Evolutionary conservation across 768 basidiomycete genomes (phyloP).

Genomic region (Infundibulicybe gibba): DNA sequence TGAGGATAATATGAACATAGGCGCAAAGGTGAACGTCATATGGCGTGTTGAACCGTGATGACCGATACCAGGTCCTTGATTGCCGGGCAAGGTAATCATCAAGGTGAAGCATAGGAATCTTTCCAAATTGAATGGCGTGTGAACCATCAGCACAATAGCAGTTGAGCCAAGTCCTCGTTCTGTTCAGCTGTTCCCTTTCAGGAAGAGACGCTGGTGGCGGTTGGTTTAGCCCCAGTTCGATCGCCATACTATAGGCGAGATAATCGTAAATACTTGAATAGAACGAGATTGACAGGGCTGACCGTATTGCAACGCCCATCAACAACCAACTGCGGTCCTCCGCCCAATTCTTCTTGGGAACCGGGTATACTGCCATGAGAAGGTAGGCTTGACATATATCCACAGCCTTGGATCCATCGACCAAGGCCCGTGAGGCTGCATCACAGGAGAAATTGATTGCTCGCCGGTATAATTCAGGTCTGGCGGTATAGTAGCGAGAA

Average conservation of each 20-base stretch:
- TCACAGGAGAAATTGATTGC: conserved; percentile 63
- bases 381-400: conserved; percentile 80
- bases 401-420: conserved; percentile 62
- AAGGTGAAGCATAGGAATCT: conserved; percentile 59
- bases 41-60: conserved; percentile 33
- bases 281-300: conserved; percentile 7
- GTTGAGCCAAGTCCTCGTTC: conserved; percentile 71
- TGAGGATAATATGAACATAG: conserved; percentile 47
- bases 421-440: conserved; percentile 54
- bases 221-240: conserved; percentile 66
- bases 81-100: conserved; percentile 59
- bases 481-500: conserved; percentile 56
- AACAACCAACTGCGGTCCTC: conserved; percentile 74
- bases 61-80: conserved; percentile 45
- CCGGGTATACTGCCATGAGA: conserved; percentile 59
- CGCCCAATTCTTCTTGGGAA: conserved; percentile 60
- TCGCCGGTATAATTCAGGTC: conserved; percentile 51
- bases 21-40: conserved; percentile 47
- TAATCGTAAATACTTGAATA: background rate
- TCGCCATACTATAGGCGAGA: conserved; percentile 51
- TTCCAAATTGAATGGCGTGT: conserved; percentile 73
- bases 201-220: conserved; percentile 43
- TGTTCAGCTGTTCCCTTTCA: conserved; percentile 65
- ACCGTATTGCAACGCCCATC: conserved; percentile 70
- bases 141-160: conserved; percentile 76